Evolutionary conservation across 306 rosid genomes (phyloP).

Genomic region (Casuarina glauca): DNA sequence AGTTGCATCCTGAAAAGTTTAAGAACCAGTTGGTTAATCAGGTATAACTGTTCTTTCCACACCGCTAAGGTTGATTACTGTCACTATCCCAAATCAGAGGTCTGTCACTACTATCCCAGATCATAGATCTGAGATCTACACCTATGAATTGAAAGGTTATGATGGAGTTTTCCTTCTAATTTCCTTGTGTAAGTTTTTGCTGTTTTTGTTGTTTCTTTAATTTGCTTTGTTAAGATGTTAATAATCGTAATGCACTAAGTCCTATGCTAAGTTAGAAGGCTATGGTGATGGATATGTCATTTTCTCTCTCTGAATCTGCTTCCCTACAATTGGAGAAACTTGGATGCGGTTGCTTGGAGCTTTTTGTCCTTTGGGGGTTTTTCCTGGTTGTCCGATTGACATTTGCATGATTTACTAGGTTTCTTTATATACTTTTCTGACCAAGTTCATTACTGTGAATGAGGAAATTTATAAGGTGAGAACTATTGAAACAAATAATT

Average conservation of each 20-base stretch:
- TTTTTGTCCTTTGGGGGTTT: neutral
- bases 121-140: too few species aligned
- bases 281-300: neutral
- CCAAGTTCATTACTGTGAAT: neutral
- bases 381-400: neutral
- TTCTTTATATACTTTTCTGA: neutral
- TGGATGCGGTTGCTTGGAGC: neutral
- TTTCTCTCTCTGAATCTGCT: neutral
- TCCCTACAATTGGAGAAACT: neutral
- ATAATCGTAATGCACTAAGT: neutral
- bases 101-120: too few species aligned
- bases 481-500: too few species aligned
- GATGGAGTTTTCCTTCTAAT: neutral
- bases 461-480: neutral
- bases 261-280: neutral
- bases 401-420: neutral
- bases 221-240: neutral
- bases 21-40: conserved; percentile 84
- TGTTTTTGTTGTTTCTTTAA: neutral
- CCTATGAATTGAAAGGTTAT: too few species aligned
- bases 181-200: neutral
- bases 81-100: too few species aligned
- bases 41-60: conserved; percentile 42
- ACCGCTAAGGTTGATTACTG: neutral
- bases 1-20: conserved; percentile 87